A percentile compares a stretch with the other conserved stretches of the same genome.
Evolutionary conservation across 2,329 filamentous ascomycete species (phyloP).

Genomic region (Fusarium poae): DNA sequence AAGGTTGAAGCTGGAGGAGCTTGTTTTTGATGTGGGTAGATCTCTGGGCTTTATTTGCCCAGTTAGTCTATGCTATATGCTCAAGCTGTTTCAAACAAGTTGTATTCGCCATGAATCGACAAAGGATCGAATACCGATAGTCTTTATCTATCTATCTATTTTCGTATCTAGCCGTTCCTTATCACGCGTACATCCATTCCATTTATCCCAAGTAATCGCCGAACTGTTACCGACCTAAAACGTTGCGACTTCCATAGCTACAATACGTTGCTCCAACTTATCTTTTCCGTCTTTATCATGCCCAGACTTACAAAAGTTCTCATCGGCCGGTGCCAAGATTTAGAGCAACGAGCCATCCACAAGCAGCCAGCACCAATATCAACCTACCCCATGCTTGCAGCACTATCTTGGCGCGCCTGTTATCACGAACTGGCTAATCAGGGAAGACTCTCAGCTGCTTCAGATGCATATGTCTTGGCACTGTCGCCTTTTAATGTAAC

Average conservation of each 20-base stretch:
- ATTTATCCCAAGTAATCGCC: neutral
- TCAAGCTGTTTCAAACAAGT: too few species aligned
- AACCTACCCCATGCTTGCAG: constrained; percentile 12
- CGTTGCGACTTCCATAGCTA: constrained; percentile 1
- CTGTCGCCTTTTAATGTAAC: constrained; percentile 7
- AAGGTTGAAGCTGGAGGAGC: neutral
- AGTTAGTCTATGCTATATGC: neutral
- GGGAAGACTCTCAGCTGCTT: constrained; percentile 3
- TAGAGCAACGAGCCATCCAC: constrained; percentile 19
- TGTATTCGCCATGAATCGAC: neutral
- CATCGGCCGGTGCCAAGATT: constrained; percentile 21
- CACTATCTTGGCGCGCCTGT: constrained; percentile 27
- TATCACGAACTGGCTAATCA: constrained; percentile 41
- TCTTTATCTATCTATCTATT: constrained; percentile 4
- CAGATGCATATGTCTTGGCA: constrained; percentile 28
- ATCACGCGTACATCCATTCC: constrained; percentile 1
- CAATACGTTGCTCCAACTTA: constrained; percentile 17
- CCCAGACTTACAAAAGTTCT: constrained; percentile 44
- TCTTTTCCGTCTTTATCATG: constrained; percentile 33
- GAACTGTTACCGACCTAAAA: neutral
- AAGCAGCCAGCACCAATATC: neutral
- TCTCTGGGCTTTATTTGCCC: neutral
- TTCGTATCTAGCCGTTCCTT: constrained; percentile 23
- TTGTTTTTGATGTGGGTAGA: too few species aligned
- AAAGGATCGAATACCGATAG: neutral